phyloP scores from a whole-genome alignment of 495 filamentous ascomycete species.

The Bryoglossum gracile region DNA sequence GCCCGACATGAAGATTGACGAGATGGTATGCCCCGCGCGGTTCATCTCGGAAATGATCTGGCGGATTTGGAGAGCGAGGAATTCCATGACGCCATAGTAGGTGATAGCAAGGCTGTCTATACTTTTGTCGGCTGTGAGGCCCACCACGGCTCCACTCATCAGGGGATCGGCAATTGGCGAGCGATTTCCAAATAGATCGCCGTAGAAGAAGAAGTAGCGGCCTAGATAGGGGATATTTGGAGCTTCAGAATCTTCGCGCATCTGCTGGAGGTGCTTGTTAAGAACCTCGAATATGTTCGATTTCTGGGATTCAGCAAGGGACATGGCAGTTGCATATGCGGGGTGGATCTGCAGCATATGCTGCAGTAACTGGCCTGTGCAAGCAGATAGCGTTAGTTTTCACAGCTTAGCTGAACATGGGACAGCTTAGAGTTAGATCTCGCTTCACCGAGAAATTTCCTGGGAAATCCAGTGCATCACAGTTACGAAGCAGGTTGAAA shows the following conservation, averaged over 20 bases:
- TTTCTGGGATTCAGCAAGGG: constrained; percentile 67
- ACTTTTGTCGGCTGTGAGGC: constrained; percentile 74
- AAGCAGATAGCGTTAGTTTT: too few relatives aligned
- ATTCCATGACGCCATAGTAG: constrained; percentile 93
- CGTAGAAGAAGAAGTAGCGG: constrained; percentile 96
- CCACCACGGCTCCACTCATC: constrained; percentile 85
- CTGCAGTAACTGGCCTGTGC: constrained; percentile 89
- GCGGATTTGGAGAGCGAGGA: constrained; percentile 90
- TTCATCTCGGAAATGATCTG: constrained; percentile 96
- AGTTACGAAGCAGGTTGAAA: too few relatives aligned
- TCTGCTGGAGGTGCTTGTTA: constrained; percentile 75
- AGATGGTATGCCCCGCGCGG: constrained; percentile 70
- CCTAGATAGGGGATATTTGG: constrained; percentile 76
- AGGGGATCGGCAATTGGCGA: constrained; percentile 88
- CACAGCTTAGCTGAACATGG: too few relatives aligned
- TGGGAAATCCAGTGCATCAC: too few relatives aligned
- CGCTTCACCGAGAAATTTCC: too few relatives aligned
- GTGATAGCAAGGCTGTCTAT: constrained; percentile 79
- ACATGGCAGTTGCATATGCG: constrained; percentile 68
- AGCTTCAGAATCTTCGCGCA: constrained; percentile 57
- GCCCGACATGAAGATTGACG: constrained; percentile 95
- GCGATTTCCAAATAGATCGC: constrained; percentile 95
- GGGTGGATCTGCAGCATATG: constrained; percentile 92
- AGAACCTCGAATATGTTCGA: constrained; percentile 89
- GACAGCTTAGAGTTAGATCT: too few relatives aligned